Conservation (phyloP, 768 basidiomycete species). For the Serendipita sp. region DNA sequence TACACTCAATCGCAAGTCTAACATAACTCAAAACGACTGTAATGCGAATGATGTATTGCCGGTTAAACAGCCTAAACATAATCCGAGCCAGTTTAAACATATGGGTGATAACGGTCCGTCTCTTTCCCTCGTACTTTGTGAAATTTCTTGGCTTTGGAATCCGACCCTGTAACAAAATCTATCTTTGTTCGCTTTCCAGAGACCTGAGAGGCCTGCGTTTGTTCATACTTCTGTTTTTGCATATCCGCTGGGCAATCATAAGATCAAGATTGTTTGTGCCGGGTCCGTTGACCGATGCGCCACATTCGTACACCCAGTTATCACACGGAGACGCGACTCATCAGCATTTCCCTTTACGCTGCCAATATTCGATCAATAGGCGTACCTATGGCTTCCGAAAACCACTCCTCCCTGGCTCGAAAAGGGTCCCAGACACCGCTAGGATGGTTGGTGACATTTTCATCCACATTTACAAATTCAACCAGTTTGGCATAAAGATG, state of each 20-base stretch:
- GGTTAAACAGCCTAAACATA: no score
- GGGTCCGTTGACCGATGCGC: not conserved
- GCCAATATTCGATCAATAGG: slow-evolving; percentile 7
- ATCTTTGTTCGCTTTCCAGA: slow-evolving; percentile 45
- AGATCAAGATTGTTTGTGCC: not conserved
- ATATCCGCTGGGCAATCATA: slow-evolving; percentile 30
- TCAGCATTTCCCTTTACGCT: not conserved
- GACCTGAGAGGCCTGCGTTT: slow-evolving; percentile 35
- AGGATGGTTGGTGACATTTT: slow-evolving; percentile 73
- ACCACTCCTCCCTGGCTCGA: slow-evolving; percentile 51
- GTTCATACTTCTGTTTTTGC: slow-evolving; percentile 51
- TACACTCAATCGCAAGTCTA: no score
- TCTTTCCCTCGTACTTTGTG: no score
- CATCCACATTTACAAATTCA: slow-evolving; percentile 85
- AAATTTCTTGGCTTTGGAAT: not conserved
- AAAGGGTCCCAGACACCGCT: slow-evolving; percentile 56
- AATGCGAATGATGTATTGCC: no score
- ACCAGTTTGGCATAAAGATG: slow-evolving; percentile 93
- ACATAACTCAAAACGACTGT: no score
- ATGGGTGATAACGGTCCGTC: no score
- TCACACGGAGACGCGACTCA: not conserved
- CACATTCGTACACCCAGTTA: no score
- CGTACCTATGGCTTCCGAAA: slow-evolving; percentile 65
- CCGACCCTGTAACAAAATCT: slow-evolving; percentile 31
- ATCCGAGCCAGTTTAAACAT: no score